These are phyloP conservation scores for Saxophila tyrrhenica DNA, from an alignment of 495 filamentous ascomycete species.

Conservation along the genomic window DNA sequence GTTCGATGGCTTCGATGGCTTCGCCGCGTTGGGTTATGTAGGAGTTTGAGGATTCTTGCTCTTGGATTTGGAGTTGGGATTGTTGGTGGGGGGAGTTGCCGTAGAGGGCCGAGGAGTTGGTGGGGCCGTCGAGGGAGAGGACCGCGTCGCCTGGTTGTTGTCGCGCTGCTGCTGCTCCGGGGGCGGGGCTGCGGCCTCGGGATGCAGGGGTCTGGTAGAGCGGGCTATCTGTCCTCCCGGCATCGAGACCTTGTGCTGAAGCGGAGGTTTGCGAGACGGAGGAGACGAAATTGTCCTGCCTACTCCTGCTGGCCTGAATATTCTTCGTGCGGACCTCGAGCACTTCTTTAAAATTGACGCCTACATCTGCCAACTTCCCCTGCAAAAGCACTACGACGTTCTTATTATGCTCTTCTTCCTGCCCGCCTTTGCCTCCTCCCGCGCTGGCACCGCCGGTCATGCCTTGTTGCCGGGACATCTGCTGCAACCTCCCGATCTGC, in stretches of 20 bases:
- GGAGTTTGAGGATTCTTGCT: slow-evolving; percentile 82
- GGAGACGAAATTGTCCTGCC: slow-evolving; percentile 93
- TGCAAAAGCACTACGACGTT: slow-evolving; percentile 91
- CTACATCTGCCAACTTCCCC: slow-evolving; percentile 88
- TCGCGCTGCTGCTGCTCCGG: slow-evolving; percentile 34
- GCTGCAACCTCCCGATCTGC: slow-evolving; percentile 70
- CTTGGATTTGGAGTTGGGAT: slow-evolving; percentile 68
- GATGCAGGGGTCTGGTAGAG: slow-evolving; percentile 70
- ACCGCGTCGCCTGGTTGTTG: slow-evolving; percentile 49
- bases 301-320: slow-evolving; percentile 81
- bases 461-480: slow-evolving; percentile 59
- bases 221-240: slow-evolving; percentile 55
- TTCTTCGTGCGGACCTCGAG: slow-evolving; percentile 96
- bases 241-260: slow-evolving; percentile 40
- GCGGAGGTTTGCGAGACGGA: slow-evolving; percentile 74
- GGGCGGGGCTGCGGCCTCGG: slow-evolving; percentile 47
- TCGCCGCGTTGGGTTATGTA: slow-evolving; percentile 92
- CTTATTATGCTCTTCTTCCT: slow-evolving; percentile 94
- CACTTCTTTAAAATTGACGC: slow-evolving; percentile 92
- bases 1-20: slow-evolving; percentile 93
- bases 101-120: slow-evolving; percentile 34
- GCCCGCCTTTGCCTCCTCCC: slow-evolving; percentile 45
- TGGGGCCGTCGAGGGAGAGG: slow-evolving; percentile 62
- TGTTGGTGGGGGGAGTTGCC: slow-evolving; percentile 32
- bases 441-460: slow-evolving; percentile 31